Percentiles rank a stretch among this genome's conserved stretches.
Evolutionary conservation across 208 protist species (phyloP).

Genomic region (Trypanosoma cruzi): DNA sequence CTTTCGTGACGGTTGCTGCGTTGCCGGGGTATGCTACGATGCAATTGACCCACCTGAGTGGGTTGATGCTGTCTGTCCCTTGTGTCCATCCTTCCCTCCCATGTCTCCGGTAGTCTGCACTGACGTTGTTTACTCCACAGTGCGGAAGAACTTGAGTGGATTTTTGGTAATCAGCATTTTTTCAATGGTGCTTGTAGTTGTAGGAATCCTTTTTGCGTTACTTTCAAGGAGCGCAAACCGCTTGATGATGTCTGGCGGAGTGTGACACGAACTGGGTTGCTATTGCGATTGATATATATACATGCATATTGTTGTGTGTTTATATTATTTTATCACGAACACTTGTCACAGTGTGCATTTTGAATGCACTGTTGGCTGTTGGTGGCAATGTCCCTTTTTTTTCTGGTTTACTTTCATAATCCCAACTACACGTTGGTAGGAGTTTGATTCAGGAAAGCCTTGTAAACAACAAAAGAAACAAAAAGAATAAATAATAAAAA

Average conservation of each 20-base stretch:
- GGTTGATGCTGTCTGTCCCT: conserved; percentile 27
- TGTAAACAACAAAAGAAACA: conserved; percentile 5
- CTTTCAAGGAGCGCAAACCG: conserved; percentile 25
- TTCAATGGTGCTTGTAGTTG: conserved; percentile 31
- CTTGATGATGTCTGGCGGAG: conserved; percentile 1
- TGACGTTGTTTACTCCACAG: conserved; percentile 19
- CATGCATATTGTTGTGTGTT: conserved; percentile 2
- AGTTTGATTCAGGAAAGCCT: no score
- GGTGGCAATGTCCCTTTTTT: no score
- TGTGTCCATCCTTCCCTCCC: conserved; percentile 22
- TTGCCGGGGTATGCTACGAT: conserved; percentile 29
- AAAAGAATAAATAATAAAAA: background rate
- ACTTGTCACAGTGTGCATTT: background rate
- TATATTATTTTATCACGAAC: conserved; percentile 11
- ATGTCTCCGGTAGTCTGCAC: conserved; percentile 30
- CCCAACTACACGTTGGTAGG: no score
- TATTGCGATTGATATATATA: background rate
- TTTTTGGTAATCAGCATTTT: conserved; percentile 38
- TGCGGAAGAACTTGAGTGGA: conserved; percentile 31
- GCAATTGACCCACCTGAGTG: conserved; percentile 20
- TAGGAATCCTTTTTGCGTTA: conserved; percentile 31
- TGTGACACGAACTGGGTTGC: background rate
- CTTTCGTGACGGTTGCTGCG: conserved; percentile 36
- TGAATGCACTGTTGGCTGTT: background rate
- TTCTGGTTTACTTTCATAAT: background rate